A percentile compares a stretch with the other conserved stretches of the same genome.
Evolutionary conservation across 2,329 filamentous ascomycete genomes (phyloP).

Genomic region (Fusarium torulosum): DNA sequence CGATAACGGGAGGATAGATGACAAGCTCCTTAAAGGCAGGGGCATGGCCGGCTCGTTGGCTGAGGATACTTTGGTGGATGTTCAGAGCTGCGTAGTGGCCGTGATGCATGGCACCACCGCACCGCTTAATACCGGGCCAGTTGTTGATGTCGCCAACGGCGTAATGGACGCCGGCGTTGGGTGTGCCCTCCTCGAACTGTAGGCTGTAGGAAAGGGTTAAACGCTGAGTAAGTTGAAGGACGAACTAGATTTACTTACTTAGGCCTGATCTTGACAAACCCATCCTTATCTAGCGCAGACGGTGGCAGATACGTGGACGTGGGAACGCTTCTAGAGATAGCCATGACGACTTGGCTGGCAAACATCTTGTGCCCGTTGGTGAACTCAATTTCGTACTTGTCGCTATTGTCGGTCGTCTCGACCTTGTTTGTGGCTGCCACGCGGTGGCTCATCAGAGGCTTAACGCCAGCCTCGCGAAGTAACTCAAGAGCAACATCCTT

Average conservation of each 20-base stretch:
- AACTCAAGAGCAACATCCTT: conserved; percentile 72
- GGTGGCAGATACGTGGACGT: conserved; percentile 73
- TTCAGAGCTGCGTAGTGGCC: conserved; percentile 76
- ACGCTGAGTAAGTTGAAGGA: not conserved
- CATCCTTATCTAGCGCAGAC: conserved; percentile 70
- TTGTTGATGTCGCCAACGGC: conserved; percentile 76
- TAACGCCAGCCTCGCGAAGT: conserved; percentile 72
- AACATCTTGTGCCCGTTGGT: conserved; percentile 69
- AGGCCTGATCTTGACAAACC: conserved; percentile 73
- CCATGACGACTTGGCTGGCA: conserved; percentile 76
- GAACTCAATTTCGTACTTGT: conserved; percentile 66
- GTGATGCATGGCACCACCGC: conserved; percentile 80
- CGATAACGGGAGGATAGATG: conserved; percentile 74
- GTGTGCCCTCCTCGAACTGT: conserved; percentile 64
- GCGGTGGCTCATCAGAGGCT: conserved; percentile 72
- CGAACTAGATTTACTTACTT: conserved; percentile 55
- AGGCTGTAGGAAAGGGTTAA: conserved; percentile 56
- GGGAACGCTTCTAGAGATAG: conserved; percentile 72
- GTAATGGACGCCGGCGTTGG: conserved; percentile 73
- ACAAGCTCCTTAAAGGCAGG: conserved; percentile 64
- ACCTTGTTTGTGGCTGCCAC: conserved; percentile 63
- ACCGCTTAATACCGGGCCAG: conserved; percentile 86
- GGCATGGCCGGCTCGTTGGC: conserved; percentile 53
- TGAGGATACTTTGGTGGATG: conserved; percentile 72
- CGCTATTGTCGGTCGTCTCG: conserved; percentile 57